These are phyloP conservation scores for Erysimum cheiranthoides DNA, from an alignment of 345 rosid genomes.

Conservation along the genomic window DNA sequence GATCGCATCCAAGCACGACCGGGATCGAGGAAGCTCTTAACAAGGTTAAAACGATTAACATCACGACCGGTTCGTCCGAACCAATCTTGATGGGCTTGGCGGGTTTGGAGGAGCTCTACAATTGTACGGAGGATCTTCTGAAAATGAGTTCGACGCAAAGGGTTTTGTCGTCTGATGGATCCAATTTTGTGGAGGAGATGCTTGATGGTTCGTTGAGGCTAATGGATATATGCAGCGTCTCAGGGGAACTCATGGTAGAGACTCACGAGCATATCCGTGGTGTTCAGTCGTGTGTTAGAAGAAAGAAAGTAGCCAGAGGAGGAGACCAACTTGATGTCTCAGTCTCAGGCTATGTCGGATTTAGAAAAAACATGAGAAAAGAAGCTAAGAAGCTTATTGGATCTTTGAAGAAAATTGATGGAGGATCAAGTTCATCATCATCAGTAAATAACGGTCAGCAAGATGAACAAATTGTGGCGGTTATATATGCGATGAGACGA, in stretches of 20 bases:
- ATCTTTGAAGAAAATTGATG: constrained; percentile 59
- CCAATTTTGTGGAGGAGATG: constrained; percentile 54
- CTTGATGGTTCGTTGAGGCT: constrained; percentile 67
- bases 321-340: constrained; percentile 32
- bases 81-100: constrained; percentile 49
- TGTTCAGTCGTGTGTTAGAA: constrained; percentile 64
- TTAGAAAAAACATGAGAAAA: constrained; percentile 64
- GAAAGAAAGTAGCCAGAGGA: constrained; percentile 56
- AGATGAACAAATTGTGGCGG: constrained; percentile 50
- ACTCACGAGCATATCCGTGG: constrained; percentile 57
- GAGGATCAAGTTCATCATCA: constrained; percentile 22
- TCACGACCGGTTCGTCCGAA: constrained; percentile 45
- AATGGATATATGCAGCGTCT: constrained; percentile 62
- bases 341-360: constrained; percentile 41
- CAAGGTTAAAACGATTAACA: constrained; percentile 52
- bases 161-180: constrained; percentile 47
- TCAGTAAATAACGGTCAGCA: constrained; percentile 14
- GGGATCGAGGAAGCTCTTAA: constrained; percentile 56
- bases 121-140: constrained; percentile 58
- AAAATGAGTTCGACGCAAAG: constrained; percentile 60
- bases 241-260: constrained; percentile 59
- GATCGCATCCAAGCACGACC: constrained; percentile 66
- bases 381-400: constrained; percentile 56
- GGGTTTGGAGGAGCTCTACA: constrained; percentile 57
- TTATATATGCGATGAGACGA: constrained; percentile 54